These are phyloP conservation scores for Globisporangium radiosum DNA, from an alignment of 352 stramenopile species.

Conservation along the genomic window DNA sequence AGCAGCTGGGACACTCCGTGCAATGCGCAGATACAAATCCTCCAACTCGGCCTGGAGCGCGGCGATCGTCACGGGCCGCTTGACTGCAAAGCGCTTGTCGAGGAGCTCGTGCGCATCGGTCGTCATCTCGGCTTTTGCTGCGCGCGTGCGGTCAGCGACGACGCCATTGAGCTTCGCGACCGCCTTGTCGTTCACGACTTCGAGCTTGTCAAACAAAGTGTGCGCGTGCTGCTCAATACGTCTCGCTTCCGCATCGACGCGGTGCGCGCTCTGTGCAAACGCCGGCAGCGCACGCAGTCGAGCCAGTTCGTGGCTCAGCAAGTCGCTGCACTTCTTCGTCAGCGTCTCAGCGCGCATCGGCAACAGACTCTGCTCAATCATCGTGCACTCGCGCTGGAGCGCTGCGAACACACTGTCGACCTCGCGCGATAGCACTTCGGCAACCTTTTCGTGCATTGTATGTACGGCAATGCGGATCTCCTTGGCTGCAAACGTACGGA, in stretches of 20 bases:
- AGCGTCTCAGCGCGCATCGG: conserved; percentile 55
- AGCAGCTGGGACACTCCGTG: conserved; percentile 19
- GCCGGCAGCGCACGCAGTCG: conserved; percentile 45
- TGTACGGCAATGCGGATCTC: conserved; percentile 68
- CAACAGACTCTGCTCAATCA: conserved; percentile 52
- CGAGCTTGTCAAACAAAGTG: conserved; percentile 67
- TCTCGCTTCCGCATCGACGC: conserved; percentile 44
- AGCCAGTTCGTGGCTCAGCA: conserved; percentile 39
- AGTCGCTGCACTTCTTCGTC: conserved; percentile 36
- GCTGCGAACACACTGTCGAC: conserved; percentile 48
- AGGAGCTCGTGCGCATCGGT: conserved; percentile 54
- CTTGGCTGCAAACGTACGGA: conserved; percentile 47
- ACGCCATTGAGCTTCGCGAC: conserved; percentile 48
- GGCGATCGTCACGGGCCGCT: conserved; percentile 43
- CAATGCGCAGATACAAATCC: conserved; percentile 26
- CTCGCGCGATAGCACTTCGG: conserved; percentile 36
- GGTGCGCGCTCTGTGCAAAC: conserved; percentile 35
- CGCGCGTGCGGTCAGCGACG: conserved; percentile 44
- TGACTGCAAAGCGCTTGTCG: conserved; percentile 46
- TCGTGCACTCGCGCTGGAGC: conserved; percentile 42
- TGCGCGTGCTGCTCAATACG: conserved; percentile 51
- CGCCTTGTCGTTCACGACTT: conserved; percentile 66
- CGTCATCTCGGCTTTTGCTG: conserved; percentile 53
- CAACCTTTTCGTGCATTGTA: conserved; percentile 65
- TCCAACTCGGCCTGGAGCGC: conserved; percentile 58